A percentile compares a stretch with the other conserved stretches of the same genome.
phyloP scores from a whole-genome alignment of 192 early-diverging fungal species.

The Geranomyces variabilis region DNA sequence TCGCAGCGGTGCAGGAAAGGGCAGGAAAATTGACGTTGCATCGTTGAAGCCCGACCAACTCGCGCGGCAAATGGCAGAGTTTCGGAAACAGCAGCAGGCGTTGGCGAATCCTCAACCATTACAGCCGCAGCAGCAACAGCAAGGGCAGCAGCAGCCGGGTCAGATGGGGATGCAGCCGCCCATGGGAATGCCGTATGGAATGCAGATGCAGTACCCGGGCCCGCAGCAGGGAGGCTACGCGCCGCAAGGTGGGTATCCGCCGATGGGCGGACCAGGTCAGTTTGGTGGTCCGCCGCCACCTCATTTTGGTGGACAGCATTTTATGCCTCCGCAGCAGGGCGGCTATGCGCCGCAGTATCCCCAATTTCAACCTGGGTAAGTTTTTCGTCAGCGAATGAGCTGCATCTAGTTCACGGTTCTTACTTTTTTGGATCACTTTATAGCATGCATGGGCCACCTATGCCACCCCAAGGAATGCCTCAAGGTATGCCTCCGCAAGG shows the following conservation, averaged over 20 bases:
- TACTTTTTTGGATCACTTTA: neutral
- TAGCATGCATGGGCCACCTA: constrained; percentile 9
- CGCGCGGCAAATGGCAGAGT: constrained; percentile 46
- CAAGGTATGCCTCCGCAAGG: constrained; percentile 16
- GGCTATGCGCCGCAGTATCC: constrained; percentile 6
- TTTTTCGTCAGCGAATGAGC: neutral
- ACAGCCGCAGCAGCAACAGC: constrained; percentile 9
- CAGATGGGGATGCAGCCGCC: constrained; percentile 34
- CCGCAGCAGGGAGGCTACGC: neutral
- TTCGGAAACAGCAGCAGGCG: constrained; percentile 42
- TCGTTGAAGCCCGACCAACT: constrained; percentile 35
- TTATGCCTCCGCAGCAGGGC: constrained; percentile 23
- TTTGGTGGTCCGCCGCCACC: too few species aligned
- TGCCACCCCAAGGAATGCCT: constrained; percentile 22
- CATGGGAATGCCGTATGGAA: constrained; percentile 17
- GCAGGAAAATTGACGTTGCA: constrained; percentile 28
- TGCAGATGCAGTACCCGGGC: constrained; percentile 7
- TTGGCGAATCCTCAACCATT: constrained; percentile 9
- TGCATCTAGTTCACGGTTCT: neutral
- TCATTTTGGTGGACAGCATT: neutral
- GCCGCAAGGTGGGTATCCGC: constrained; percentile 9
- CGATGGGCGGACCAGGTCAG: neutral
- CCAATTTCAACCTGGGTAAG: constrained; percentile 22
- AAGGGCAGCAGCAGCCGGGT: constrained; percentile 27
- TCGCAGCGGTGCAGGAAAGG: constrained; percentile 9